phyloP scores from a whole-genome alignment of 1,284 basidiomycete species.

The Leccinum angustisporum region DNA sequence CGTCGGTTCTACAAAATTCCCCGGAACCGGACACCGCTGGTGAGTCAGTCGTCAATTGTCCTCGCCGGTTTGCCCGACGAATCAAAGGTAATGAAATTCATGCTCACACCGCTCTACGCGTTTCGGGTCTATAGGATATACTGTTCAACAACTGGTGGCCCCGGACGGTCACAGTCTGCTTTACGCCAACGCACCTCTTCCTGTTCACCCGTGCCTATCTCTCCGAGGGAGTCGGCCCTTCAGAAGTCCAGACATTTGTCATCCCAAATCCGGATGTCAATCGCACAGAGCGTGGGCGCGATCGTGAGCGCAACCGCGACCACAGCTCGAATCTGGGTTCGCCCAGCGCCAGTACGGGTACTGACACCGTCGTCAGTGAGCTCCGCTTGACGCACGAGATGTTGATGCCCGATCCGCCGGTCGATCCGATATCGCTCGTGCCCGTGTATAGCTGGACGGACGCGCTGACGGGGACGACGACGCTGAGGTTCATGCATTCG shows the following conservation, averaged over 20 bases:
- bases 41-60: too few relatives aligned
- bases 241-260: conserved; percentile 22
- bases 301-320: background rate
- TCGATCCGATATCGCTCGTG: conserved; percentile 11
- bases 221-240: background rate
- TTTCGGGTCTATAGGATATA: background rate
- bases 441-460: background rate
- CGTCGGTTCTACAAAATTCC: too few relatives aligned
- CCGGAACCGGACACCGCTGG: too few relatives aligned
- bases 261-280: conserved; percentile 4
- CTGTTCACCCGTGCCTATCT: background rate
- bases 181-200: background rate
- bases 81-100: background rate
- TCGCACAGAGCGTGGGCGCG: background rate
- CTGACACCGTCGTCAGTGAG: conserved; percentile 6
- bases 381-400: conserved; percentile 25
- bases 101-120: background rate
- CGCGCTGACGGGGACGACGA: background rate
- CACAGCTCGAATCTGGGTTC: background rate
- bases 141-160: conserved; percentile 12
- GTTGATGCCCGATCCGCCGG: background rate
- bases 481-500: background rate
- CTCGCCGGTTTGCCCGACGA: too few relatives aligned
- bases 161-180: conserved; percentile 14
- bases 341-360: background rate